A percentile compares a stretch with the other conserved stretches of the same genome.
These are phyloP conservation scores for Skeletonema tropicum DNA, from an alignment of 108 stramenopile genomes.

Conservation along the genomic window DNA sequence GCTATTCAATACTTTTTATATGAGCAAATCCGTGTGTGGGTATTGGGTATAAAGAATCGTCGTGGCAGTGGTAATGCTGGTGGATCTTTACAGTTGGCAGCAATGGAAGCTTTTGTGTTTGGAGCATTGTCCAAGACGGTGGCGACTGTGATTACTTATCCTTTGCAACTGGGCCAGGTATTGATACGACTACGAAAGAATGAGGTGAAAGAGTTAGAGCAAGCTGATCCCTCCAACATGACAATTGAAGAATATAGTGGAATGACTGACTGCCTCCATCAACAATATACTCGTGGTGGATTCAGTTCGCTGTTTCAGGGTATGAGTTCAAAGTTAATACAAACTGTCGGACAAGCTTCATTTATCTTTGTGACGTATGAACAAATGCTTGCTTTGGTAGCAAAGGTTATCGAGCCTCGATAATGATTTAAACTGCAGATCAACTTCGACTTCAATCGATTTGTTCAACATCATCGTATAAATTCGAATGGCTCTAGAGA, in stretches of 20 bases:
- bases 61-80: background rate
- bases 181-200: constrained; percentile 59
- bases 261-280: constrained; percentile 69
- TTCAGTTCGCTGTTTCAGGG: constrained; percentile 79
- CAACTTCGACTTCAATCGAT: no score
- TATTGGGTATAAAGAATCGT: constrained; percentile 13
- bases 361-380: constrained; percentile 93
- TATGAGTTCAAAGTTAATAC: constrained; percentile 92
- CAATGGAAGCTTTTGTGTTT: constrained; percentile 82
- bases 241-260: constrained; percentile 46
- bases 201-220: constrained; percentile 23
- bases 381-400: constrained; percentile 53
- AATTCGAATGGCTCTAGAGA: no score
- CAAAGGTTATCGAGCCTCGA: background rate
- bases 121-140: constrained; percentile 90
- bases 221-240: background rate
- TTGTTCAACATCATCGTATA: no score
- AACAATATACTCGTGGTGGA: constrained; percentile 71
- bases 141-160: constrained; percentile 90
- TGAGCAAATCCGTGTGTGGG: constrained; percentile 71
- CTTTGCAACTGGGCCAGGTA: constrained; percentile 82
- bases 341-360: constrained; percentile 90
- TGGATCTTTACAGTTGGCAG: constrained; percentile 37
- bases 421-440: background rate
- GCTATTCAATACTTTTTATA: constrained; percentile 92